Evolutionary conservation across 305 asterid species (phyloP), one percentile per base, ranked within the genome.

Genomic region (Plantago coronopus): DNA sequence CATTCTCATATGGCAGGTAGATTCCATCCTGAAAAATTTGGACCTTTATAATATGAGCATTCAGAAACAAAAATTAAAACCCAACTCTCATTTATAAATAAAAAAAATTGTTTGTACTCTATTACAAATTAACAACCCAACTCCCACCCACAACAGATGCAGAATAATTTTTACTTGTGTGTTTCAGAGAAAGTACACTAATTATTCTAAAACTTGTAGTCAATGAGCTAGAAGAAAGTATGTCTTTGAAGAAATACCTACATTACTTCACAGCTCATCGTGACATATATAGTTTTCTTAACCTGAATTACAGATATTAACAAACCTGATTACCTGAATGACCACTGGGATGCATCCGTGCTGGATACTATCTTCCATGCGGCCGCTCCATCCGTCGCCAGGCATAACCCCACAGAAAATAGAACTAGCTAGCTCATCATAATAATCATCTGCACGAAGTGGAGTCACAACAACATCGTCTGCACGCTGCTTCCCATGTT

Each of bases 321-420:
- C 42, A 40, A 57, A 84, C 97, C 95, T 91, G 98, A 73, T 89
- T 59, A 84, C 97, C 95, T 91, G 98, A 73, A 93, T 89, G 55
- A 93, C 68, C 29, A 93, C 99, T 4, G 99, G 99, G 58, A 93
- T 87, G 87, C 99, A 93, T 22, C 97, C 99, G 59, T 89, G 99
- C 51, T 79, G 78, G 68, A 93, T 82, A 60, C 96, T 89, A 76
- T 93, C 99, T 76, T 93, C 99, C 97, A 93, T 87, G 55, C 99
- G 85, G 45, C 99, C 99, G 51, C 99, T 89, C 99, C 99, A 93
- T 48, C 99, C 99, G 64, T 93, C 99, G 66, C 99, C 99, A 20
- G 99, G 99, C 99, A 93, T 89, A 43, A 93, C 97, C 69, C 99
- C 99, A 67, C 99, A 93, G 65, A 93, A 93, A 54, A 66, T 57